Conservation (phyloP, 1,284 basidiomycete species). For the Golubevia sp. region DNA sequence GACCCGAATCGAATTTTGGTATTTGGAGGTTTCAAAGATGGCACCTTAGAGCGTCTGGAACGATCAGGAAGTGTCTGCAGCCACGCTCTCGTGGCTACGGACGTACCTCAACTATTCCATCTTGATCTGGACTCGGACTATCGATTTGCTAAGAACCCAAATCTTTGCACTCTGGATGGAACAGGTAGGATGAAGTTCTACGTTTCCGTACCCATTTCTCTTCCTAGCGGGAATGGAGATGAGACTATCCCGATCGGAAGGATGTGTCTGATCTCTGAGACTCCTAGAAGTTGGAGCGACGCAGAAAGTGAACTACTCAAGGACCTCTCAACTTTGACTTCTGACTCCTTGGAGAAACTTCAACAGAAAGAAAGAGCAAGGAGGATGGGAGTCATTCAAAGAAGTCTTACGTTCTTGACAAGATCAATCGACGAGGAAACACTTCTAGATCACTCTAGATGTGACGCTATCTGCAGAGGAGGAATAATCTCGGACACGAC, state of each 20-base stretch:
- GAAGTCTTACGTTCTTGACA: background rate
- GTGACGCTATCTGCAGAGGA: background rate
- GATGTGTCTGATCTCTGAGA: background rate
- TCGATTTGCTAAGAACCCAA: background rate
- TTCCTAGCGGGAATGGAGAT: background rate
- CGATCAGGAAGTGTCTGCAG: background rate
- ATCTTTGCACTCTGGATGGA: background rate
- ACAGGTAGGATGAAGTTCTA: no score
- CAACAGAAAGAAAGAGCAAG: background rate
- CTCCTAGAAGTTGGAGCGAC: background rate
- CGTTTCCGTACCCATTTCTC: no score
- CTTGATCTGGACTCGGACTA: background rate
- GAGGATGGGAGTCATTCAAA: background rate
- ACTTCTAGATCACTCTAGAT: background rate
- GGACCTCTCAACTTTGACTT: background rate
- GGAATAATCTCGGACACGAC: no score
- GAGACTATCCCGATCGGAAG: background rate
- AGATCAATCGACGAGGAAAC: background rate
- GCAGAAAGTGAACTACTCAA: background rate
- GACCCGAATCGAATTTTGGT: background rate
- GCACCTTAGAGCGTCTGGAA: background rate
- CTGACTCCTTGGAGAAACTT: background rate
- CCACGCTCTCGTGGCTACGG: background rate
- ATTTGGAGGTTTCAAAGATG: background rate
- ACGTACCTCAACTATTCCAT: background rate